Conservation (phyloP, 73 alveolate genomes). For the Tetrahymena elliotti region DNA sequence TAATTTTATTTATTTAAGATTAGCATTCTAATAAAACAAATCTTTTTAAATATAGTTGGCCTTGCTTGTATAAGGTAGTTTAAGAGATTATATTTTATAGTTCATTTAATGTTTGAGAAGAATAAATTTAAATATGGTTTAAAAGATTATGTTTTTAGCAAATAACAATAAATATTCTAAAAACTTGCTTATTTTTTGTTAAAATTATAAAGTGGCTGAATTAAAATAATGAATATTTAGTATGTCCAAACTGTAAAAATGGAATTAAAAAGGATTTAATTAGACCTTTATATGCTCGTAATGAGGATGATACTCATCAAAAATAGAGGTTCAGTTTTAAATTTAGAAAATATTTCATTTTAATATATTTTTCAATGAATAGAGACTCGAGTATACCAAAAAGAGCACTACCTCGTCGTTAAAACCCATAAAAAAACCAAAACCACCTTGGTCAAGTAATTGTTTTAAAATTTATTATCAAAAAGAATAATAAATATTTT, state of each 20-base stretch:
- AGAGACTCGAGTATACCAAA: not conserved
- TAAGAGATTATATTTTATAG: too few species aligned
- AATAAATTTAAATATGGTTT: too few species aligned
- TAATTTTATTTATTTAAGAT: not conserved
- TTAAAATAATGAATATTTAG: constrained; percentile 51
- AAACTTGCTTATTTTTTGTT: not conserved
- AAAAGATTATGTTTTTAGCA: too few species aligned
- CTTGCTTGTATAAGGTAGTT: constrained; percentile 62
- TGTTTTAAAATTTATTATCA: too few species aligned
- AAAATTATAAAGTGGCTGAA: constrained; percentile 47
- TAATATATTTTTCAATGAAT: not conserved
- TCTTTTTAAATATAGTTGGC: constrained; percentile 57
- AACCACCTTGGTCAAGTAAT: not conserved
- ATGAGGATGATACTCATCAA: constrained; percentile 25
- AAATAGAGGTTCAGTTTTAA: not conserved
- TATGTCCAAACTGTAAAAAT: constrained; percentile 92
- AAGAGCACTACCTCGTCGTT: not conserved
- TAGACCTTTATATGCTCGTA: constrained; percentile 78
- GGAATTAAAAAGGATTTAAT: constrained; percentile 71
- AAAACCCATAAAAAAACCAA: not conserved
- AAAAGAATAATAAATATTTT: not conserved
- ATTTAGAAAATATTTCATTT: not conserved
- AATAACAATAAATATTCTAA: too few species aligned
- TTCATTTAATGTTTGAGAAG: too few species aligned
- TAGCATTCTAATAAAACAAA: not conserved